A percentile compares a stretch with the other conserved stretches of the same genome.
Evolutionary conservation across 108 stramenopile species (phyloP).

Genomic region (Aurantiochytrium sp.): DNA sequence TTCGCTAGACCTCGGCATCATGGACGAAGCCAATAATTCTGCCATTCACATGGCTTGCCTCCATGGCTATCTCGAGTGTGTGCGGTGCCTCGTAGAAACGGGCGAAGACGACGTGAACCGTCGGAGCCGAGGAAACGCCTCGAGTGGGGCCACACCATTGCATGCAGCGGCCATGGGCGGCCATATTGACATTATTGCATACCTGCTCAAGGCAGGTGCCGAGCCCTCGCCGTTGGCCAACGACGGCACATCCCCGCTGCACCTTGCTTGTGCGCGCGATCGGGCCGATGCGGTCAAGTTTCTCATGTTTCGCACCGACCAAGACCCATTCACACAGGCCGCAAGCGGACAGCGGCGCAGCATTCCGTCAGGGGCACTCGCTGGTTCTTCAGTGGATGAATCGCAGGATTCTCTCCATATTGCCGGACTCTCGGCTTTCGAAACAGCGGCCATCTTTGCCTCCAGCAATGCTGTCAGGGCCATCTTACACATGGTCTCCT

Average conservation of each 20-base stretch:
- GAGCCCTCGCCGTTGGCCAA: background rate
- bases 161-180: constrained; percentile 3
- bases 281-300: background rate
- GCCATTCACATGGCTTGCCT: background rate
- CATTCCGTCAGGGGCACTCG: background rate
- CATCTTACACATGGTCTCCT: background rate
- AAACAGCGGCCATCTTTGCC: background rate
- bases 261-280: background rate
- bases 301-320: background rate
- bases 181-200: background rate
- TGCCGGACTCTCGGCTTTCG: background rate
- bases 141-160: background rate
- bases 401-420: background rate
- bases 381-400: background rate
- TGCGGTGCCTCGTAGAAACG: background rate
- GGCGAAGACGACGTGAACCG: background rate
- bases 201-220: background rate
- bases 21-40: background rate
- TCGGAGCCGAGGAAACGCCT: background rate
- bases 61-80: background rate
- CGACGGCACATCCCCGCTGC: background rate
- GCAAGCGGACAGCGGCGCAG: background rate
- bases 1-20: background rate
- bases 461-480: background rate
- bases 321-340: background rate